Evolutionary conservation across 768 basidiomycete species (phyloP), one percentile per base, ranked within the genome.

Genomic region (Phaeotremella fagi): DNA sequence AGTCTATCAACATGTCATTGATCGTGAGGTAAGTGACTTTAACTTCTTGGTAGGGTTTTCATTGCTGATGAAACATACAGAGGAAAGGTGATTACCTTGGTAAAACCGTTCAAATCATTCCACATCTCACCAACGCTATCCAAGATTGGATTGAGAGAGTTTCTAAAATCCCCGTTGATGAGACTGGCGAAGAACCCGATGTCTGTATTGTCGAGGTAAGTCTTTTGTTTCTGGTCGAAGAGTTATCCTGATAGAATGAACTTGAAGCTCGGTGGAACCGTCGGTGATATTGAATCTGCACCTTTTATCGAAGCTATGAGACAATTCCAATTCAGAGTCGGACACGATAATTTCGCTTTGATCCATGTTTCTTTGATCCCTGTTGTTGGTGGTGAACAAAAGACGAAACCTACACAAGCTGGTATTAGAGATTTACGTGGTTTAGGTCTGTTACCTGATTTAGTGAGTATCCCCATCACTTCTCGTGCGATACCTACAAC

Each of bases 261-360:
- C 31, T 16, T 33, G 31, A 7, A 92, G 90, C 86, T 99, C 57
- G 94, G 94, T 51, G 94, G 94, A 20, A 99, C 94, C 0, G 94
- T 99, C 15, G 94, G 94, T 41, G 94, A 99, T 68, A 99, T 99
- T 72, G 94, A 99, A 68, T 95, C 90, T 4, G 92, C 92, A 2
- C 94, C 94, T 2, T 99, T 99, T 75, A 80, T 99, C 42, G 94
- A 99, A 75, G 94, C 94, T 0, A 91, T 99, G 87, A 85, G 94
- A n/a, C 94, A 99, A 74, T 99, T 99, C 80, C 94, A 99, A 71
- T 97, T 97, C 79, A 85, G 94, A 51, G 92, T 98, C 20, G 92
- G 94, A 16, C 82, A 87, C 71, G 88, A 90, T 54, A 97, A 98
- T 76, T 97, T 97, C 72, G 92, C 94, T 0, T 83, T 98, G 50